Evolutionary conservation across 805 yeast genomes (phyloP).

Genomic region (Yarrowia deformans): DNA sequence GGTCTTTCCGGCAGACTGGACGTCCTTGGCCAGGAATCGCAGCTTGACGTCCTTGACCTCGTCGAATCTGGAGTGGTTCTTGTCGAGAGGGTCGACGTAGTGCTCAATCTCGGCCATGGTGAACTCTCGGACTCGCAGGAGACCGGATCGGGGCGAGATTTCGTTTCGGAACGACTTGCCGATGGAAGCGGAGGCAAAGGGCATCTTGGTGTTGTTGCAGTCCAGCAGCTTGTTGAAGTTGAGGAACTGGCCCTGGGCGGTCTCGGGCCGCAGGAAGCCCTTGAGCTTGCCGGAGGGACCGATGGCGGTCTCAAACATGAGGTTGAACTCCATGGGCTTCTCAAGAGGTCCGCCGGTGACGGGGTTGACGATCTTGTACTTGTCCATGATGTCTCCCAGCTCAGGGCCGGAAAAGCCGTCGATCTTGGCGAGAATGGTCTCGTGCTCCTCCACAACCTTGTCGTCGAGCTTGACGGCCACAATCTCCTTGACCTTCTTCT

Average conservation of each 20-base stretch:
- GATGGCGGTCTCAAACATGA: slow-evolving; percentile 98
- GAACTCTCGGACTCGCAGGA: slow-evolving; percentile 97
- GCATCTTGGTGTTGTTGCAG: slow-evolving; percentile 95
- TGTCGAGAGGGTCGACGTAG: slow-evolving; percentile 91
- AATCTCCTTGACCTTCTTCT: slow-evolving; percentile 90
- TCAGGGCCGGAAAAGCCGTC: slow-evolving; percentile 95
- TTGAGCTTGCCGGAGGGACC: slow-evolving; percentile 97
- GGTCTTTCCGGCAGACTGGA: slow-evolving; percentile 87
- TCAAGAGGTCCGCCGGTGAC: slow-evolving; percentile 85
- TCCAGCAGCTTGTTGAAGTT: slow-evolving; percentile 93
- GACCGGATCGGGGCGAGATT: slow-evolving; percentile 97
- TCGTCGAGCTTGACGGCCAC: slow-evolving; percentile 89
- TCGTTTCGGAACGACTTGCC: slow-evolving; percentile 99
- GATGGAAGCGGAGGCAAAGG: slow-evolving; percentile 98
- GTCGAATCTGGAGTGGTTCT: slow-evolving; percentile 79
- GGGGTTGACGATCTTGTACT: slow-evolving; percentile 89
- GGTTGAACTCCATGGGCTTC: slow-evolving; percentile 92
- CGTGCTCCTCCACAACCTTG: slow-evolving; percentile 77
- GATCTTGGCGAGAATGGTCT: slow-evolving; percentile 81
- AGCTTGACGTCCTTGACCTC: slow-evolving; percentile 77
- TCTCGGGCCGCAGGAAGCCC: slow-evolving; percentile 97
- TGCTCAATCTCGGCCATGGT: slow-evolving; percentile 99
- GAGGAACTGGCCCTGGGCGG: slow-evolving; percentile 99
- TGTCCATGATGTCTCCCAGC: slow-evolving; percentile 84
- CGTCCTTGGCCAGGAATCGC: slow-evolving; percentile 81